phyloP scores from a whole-genome alignment of 306 rosid genomes.

The Herpetospermum pedunculosum region DNA sequence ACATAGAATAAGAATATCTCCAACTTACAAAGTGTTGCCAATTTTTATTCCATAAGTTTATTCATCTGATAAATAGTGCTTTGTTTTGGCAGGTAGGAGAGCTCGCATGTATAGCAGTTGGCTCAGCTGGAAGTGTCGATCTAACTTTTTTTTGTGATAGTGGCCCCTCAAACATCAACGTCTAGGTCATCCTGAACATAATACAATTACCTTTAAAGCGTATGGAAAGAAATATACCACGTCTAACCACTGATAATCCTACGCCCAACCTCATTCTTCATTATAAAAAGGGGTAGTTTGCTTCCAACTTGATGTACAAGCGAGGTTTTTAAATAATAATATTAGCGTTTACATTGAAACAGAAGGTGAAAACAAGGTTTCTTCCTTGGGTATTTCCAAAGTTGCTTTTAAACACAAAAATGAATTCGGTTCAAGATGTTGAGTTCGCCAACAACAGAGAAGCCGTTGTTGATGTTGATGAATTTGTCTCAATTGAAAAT shows the following conservation, averaged over 20 bases:
- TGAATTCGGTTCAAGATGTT: conserved; percentile 11
- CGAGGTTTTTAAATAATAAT: neutral
- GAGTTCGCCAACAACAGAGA: conserved; percentile 1
- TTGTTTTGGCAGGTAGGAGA: too few relatives aligned
- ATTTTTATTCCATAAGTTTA: too few relatives aligned
- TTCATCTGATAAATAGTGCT: too few relatives aligned
- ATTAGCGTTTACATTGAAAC: neutral
- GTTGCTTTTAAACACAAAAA: too few relatives aligned
- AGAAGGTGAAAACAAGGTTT: neutral
- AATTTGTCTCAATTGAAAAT: conserved; percentile 10
- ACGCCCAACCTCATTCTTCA: neutral
- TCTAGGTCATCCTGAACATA: too few relatives aligned
- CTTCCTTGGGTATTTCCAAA: too few relatives aligned
- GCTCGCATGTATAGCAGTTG: too few relatives aligned
- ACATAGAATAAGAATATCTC: too few relatives aligned
- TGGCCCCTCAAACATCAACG: too few relatives aligned
- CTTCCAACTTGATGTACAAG: neutral
- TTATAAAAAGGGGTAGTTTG: conserved; percentile 2
- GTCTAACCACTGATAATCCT: neutral
- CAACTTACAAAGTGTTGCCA: too few relatives aligned
- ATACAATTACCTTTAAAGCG: neutral
- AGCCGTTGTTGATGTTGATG: neutral
- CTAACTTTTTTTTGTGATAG: too few relatives aligned
- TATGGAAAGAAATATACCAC: neutral
- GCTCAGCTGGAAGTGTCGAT: too few relatives aligned